These are phyloP conservation scores for Dioscorea zingiberensis DNA, from an alignment of 106 monocot genomes.

Conservation along the genomic window DNA sequence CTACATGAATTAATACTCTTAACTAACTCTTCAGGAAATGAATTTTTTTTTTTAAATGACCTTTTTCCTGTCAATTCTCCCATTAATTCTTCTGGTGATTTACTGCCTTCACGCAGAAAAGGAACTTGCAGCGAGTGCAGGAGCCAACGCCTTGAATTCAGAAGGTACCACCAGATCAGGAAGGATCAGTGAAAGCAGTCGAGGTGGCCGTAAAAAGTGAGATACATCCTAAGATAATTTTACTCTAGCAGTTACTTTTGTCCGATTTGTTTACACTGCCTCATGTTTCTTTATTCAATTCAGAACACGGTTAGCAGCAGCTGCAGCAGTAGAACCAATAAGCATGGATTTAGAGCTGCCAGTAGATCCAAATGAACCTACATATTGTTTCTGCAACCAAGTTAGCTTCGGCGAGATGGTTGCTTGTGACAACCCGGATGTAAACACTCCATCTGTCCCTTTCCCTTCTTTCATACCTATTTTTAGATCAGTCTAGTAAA, in stretches of 20 bases:
- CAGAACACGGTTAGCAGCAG: slow-evolving; percentile 36
- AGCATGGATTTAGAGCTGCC: slow-evolving; percentile 75
- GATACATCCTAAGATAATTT: neutral
- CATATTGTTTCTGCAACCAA: slow-evolving; percentile 97
- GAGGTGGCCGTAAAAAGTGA: slow-evolving; percentile 86
- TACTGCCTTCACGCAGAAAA: neutral
- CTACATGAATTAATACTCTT: too few relatives aligned
- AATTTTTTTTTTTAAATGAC: neutral
- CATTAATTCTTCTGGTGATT: too few relatives aligned
- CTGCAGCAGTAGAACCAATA: slow-evolving; percentile 27
- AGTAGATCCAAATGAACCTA: slow-evolving; percentile 97
- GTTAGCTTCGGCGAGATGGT: slow-evolving; percentile 98
- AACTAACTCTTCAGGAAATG: too few relatives aligned
- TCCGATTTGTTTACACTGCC: too few relatives aligned
- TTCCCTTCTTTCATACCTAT: neutral
- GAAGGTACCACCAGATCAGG: slow-evolving; percentile 37
- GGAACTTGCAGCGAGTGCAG: slow-evolving; percentile 25
- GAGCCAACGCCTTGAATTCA: slow-evolving; percentile 18
- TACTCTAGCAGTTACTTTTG: too few relatives aligned
- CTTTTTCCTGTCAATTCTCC: too few relatives aligned
- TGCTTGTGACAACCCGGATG: slow-evolving; percentile 89
- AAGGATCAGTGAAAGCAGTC: slow-evolving; percentile 53
- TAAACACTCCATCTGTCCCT: slow-evolving; percentile 11
- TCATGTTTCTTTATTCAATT: neutral
- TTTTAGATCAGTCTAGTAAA: neutral